Evolutionary conservation across 176 grass and related monocot genomes (phyloP), one percentile per base, ranked within the genome.

Genomic region (Phyllostachys edulis): DNA sequence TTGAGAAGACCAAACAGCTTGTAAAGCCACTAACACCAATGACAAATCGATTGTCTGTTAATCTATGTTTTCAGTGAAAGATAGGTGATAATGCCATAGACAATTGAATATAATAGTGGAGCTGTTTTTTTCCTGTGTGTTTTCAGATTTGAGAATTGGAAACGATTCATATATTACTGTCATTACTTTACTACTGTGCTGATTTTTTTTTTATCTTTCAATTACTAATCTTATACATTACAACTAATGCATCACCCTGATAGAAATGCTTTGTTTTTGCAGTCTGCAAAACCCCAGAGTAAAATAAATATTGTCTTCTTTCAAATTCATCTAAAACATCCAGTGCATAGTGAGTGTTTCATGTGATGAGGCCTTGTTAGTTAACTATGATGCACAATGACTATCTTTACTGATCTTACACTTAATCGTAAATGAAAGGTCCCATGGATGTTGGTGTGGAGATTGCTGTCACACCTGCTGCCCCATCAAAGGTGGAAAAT

Each of bases 401-500:
- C 63, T 79, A 4, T 69, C 38, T 49, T 78, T 82, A 83, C 79
- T 85, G 13, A 67, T 39, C 67, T 29, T 67, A 46, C 38, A 39
- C 41, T 21, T 71, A 14, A 3, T 84, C 65, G 27, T 61, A 20
- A 85, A 76, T 78, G 49, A 90, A 87, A 90, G 41, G 42, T 78
- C 71, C 76, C 21, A 54, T 77, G 72, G 80, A 81, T 62, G 52
- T 76, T 32, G 66, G 24, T 14, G 87, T 50, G 32, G 78, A 84
- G 85, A 70, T 68, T 26, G 7, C 21, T 17, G 69, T 63, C 37
- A 34, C 27, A 17, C 67, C 90, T 62, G 64, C 80, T 11, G 36
- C 72, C 50, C 76, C 78, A 24, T 67, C 68, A 14, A 88, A 40
- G 71, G 75, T 90, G 54, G 73, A 87, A 79, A 95, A 93, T 62